Percentiles rank a stretch among this genome's conserved stretches.
These are phyloP conservation scores for Agrocybe pediades DNA, from an alignment of 768 basidiomycete genomes.

Conservation along the genomic window DNA sequence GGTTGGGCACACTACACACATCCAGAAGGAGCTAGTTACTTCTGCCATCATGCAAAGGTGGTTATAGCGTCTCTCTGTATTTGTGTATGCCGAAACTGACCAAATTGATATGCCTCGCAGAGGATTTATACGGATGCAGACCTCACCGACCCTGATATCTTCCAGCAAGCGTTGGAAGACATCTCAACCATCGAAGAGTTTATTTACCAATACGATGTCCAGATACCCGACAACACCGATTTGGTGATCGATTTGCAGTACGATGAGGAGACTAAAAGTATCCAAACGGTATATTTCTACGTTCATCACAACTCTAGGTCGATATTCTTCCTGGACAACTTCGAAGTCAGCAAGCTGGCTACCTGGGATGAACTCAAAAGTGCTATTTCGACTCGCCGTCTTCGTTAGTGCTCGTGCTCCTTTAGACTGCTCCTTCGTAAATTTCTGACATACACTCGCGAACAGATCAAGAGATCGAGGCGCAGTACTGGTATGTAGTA, in stretches of 20 bases:
- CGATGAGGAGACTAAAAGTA: conserved; percentile 6
- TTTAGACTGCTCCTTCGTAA: neutral
- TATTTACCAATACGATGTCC: conserved; percentile 23
- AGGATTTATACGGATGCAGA: conserved; percentile 57
- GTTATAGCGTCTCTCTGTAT: no score
- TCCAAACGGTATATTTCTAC: conserved; percentile 34
- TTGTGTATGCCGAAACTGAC: no score
- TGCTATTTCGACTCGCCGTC: conserved; percentile 34
- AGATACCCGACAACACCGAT: conserved; percentile 37
- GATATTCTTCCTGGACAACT: conserved; percentile 57
- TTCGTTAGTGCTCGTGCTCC: conserved; percentile 33
- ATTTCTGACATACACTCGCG: neutral
- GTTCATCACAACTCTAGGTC: conserved; percentile 42
- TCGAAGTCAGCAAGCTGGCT: conserved; percentile 31
- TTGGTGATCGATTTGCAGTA: conserved; percentile 45
- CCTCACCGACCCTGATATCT: conserved; percentile 37
- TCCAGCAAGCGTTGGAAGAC: conserved; percentile 36
- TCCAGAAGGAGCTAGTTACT: conserved; percentile 21
- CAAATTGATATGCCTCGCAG: no score
- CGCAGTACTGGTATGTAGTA: conserved; percentile 48
- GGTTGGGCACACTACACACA: conserved; percentile 14
- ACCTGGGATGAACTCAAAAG: conserved; percentile 35
- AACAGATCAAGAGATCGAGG: conserved; percentile 38
- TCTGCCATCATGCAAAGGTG: conserved; percentile 15
- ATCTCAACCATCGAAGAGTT: conserved; percentile 32